Evolutionary conservation across 345 rosid genomes (phyloP), one percentile per base, ranked within the genome.

Genomic region (Pugionium cornutum): DNA sequence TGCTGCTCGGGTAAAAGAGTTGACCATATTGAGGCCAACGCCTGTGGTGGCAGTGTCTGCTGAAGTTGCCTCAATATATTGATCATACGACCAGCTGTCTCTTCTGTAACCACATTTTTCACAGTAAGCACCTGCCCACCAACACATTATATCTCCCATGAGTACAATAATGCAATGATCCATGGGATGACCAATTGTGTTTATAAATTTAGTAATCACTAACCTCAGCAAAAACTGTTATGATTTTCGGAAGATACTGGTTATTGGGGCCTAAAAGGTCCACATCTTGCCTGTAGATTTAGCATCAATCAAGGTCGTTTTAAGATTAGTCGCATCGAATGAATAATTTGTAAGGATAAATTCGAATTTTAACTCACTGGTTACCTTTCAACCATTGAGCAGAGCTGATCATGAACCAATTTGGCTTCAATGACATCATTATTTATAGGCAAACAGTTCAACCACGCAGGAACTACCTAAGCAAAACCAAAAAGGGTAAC

Each of bases 401-500:
- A 95, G 59, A 95, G 99, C 83, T 88, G 94, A 7, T 95, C 96
- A 55, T 95, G 96, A 73, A 95, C 99, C 64, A 83, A 85, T 80
- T 95, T 95, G 73, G 99, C 99, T 79, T 95, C 99, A 70, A 91
- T 89, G 64, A 91, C 75, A 75, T 95, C 99, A 53, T 95, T 96
- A 72, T 81, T 81, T 49, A 95, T 76, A 2, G 99, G 99, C 78
- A 95, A 82, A 81, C 99, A 95, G 81, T 87, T 95, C 79, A 95
- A 79, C 99, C 99, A 95, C 28, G 99, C 96, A 37, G 97, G 97
- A 58, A 95, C 76, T 68, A 95, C 88, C 99, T 95, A 76, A 57
- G 5, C 3, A n/a, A 46, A 39, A 56, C 5, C 18, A 11, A 25
- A 31, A 10, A 40, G 7, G 37, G 32, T 47, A 7, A 8, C 34